Base-by-base conservation (phyloP, 2,329 filamentous ascomycete genomes). In the Fusarium sp. region DNA sequence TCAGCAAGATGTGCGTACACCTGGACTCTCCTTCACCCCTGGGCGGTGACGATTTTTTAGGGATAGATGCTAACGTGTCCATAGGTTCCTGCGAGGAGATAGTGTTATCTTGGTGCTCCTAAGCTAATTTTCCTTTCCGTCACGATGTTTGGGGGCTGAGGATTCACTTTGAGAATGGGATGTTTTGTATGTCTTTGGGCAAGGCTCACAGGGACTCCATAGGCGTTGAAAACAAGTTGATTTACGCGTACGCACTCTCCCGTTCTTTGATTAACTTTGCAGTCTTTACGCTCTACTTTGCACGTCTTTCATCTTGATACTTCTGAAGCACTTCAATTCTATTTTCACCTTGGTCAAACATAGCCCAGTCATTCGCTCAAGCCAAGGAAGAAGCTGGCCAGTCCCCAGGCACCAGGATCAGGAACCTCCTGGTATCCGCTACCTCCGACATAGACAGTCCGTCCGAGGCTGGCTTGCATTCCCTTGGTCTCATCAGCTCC, bases 1-100 rank as follows among this genome's bases (percentile, higher is more conserved):
- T 98, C 81, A 97, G 94, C 89, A 98, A 98, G 88, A 96, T 98
- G 95, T 95, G 83, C 77, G 92, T 89, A n/a, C 14, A 39, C 41
- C 48, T 27, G 13, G 41, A 13, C 27, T 35, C 24, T 13, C 24
- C 4, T 60, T 48, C 39, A 35, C 48, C 37, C 50, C 57, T 68
- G 54, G 54, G 69, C 72, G 69, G 73, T 71, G 63, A 68, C 59
- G 39, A 29, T 54, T 16, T 57, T 41, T 29, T 29, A 24, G 29
- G 35, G 41, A 31, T 3, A 29, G 20, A 67, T 72, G 48, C 77
- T 81, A 64, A 81, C 76, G 57, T 35, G 29, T 35, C n/a, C 33
- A 69, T 77, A 95, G 93, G 90, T 97, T 97, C 83, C 84, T 97
- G 75, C 88, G 95, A 82, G 95, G 95, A 70, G 95, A 97, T 82